Conservation (phyloP, 1,284 basidiomycete species). For the Sporisorium sorghi region DNA sequence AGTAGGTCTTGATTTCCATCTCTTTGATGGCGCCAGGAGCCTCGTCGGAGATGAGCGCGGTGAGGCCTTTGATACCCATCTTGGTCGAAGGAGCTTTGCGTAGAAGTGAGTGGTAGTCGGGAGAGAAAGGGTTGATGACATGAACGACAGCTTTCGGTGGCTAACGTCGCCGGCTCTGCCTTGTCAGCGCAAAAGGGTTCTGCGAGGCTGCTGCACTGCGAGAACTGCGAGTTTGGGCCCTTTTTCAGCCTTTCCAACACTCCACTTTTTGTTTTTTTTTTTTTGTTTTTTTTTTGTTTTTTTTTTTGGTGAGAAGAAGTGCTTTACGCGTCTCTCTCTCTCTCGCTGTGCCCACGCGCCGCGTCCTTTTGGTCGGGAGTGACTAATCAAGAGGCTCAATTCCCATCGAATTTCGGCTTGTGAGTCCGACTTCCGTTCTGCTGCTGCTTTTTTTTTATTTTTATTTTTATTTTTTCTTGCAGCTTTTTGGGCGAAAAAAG, state of each 20-base stretch:
- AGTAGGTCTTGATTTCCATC: constrained; percentile 88
- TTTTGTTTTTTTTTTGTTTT: neutral
- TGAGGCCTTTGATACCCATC: constrained; percentile 76
- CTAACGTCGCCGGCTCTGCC: neutral
- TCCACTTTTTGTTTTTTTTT: constrained; percentile 11
- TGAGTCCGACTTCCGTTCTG: neutral
- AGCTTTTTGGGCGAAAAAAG: neutral
- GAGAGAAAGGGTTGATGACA: neutral
- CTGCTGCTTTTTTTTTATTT: too few species aligned
- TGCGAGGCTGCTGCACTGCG: too few species aligned
- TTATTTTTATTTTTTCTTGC: too few species aligned
- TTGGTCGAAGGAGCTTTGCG: neutral
- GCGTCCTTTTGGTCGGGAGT: constrained; percentile 1
- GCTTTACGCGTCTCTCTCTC: constrained; percentile 16
- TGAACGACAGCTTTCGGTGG: neutral
- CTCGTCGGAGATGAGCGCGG: constrained; percentile 84
- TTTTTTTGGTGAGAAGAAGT: too few species aligned
- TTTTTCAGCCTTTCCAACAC: too few species aligned
- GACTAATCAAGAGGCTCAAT: neutral
- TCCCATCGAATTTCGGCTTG: neutral
- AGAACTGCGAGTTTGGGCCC: neutral
- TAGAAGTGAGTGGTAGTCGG: neutral
- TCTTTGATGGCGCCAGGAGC: constrained; percentile 88
- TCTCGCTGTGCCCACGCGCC: constrained; percentile 6
- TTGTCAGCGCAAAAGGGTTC: constrained; percentile 7